Base-by-base conservation (phyloP, 2,329 filamentous ascomycete species). In the Fusarium sublunatum region DNA sequence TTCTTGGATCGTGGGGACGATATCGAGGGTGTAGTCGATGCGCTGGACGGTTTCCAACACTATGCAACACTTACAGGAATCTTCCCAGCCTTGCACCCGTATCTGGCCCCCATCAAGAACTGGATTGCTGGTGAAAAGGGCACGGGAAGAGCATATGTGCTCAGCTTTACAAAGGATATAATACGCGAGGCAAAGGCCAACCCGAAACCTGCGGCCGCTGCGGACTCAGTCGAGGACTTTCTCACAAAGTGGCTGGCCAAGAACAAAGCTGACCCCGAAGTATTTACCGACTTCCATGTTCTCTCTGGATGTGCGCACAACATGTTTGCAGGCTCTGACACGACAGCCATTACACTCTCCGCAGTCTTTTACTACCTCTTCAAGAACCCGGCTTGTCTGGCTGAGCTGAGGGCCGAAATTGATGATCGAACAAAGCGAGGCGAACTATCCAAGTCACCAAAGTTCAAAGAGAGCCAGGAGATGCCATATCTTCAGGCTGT, bases 1-100 rank as follows among this genome's bases (percentile, higher is more conserved):
- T 79, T 77, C 28, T 62, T 79, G 3, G 75, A 78, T 19, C 58
- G 52, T 1, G 76, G 76, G 2, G 63, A 72, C 2, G 76, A 79
- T 24, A 53, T 78, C 0, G 66, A 56, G 1, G 66, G 64, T 3
- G 57, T 76, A 0, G 74, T 76, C 11, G 25, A 28, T 0, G 62
- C 65, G 2, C 47, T 76, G 6, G 71, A 73, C 7, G 51, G 64
- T 11, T 36, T 54, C 22, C 24, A 74, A 6, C 11, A 41, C 5
- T 76, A 76, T 29, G 57, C 67, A 0, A 62, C 64, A 2, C 15
- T 73, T 3, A 52, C 70, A 4, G 74, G 74, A 7, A 56, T 69
- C 1, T 74, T 60, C 6, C 53, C 66, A 5, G 40, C 25, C 3
- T 15, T 71, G 2, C 70, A 64, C 25, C 53, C 35, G 1, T 50